Evolutionary conservation across 176 grass and related monocot species (phyloP), one percentile per base, ranked within the genome.

Genomic region (Oryza punctata): DNA sequence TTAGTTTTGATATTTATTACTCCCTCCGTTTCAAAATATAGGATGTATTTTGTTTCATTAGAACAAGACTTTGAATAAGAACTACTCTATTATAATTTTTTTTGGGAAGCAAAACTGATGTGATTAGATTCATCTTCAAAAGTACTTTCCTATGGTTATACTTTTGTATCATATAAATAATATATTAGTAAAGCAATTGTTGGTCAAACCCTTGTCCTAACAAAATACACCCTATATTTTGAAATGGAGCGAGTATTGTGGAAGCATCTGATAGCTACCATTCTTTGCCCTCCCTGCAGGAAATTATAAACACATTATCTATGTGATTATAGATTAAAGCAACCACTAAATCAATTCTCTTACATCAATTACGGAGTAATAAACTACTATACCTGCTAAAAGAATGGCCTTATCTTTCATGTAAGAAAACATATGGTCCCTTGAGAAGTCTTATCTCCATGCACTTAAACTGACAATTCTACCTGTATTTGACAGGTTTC

Each of bases 401-500:
- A 7, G 19, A 74, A 1, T 35, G n/a, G 10, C 47, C 6, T 84
- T 37, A 73, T 19, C 60, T 50, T 40, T 29, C 33, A 6, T 63
- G 21, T 5, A 59, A 8, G 38, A 26, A 19, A 46, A 9, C 11
- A n/a, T 47, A 40, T 46, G 66, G 2, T 81, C 81, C 35, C 14
- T 60, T 54, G 16, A 5, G 28, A 25, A 69, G 35, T 43, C 16
- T 67, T 77, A 78, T 30, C 63, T 50, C 45, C 37, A 75, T 29
- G 25, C 11, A 40, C 61, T 27, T 9, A 33, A 67, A 45, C 57
- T 68, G 69, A 89, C 26, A 65, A 19, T 65, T 46, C 26, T 86
- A 21, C 26, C 49, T 3, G 23, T 71, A 67, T 88, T 45, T 87
- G 29, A 61, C 68, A 97, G 92, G 85, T 92, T 69, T 83, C 87